Conservation (phyloP, 257 asterid species). For the Nicotiana knightiana region DNA sequence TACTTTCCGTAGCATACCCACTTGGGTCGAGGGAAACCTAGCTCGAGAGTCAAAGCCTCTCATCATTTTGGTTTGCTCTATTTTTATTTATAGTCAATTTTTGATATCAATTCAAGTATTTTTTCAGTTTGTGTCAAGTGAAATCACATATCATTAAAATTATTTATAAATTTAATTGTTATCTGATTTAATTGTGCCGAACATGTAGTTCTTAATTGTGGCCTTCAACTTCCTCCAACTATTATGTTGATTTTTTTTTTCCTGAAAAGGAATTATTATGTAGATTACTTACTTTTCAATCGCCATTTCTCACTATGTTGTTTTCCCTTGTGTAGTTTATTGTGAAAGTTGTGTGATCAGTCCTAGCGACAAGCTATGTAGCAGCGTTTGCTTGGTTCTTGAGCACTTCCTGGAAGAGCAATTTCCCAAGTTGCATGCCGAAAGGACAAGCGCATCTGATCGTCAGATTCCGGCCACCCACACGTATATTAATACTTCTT, state of each 20-base stretch:
- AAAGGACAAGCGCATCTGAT: conserved; percentile 35
- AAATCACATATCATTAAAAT: too few relatives aligned
- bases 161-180: too few relatives aligned
- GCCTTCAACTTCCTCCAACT: conserved; percentile 26
- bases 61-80: too few relatives aligned
- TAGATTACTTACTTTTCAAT: neutral
- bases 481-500: conserved; percentile 18
- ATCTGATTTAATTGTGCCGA: conserved; percentile 16
- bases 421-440: conserved; percentile 43
- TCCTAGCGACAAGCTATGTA: conserved; percentile 31
- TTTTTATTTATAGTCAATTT: too few relatives aligned
- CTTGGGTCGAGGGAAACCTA: too few relatives aligned
- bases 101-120: too few relatives aligned
- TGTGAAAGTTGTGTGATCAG: conserved; percentile 51
- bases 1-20: too few relatives aligned
- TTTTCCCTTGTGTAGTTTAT: conserved; percentile 40
- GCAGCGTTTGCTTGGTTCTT: conserved; percentile 49
- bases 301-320: conserved; percentile 13
- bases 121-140: too few relatives aligned
- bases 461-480: conserved; percentile 20
- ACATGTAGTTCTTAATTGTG: conserved; percentile 73
- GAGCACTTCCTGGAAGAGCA: conserved; percentile 51
- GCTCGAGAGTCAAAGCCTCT: too few relatives aligned
- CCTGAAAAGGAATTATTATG: neutral
- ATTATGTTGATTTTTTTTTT: neutral